Percentiles rank a stretch among this genome's conserved stretches.
Conservation (phyloP, 139 green algal genomes). For the Micractinium sp. region DNA sequence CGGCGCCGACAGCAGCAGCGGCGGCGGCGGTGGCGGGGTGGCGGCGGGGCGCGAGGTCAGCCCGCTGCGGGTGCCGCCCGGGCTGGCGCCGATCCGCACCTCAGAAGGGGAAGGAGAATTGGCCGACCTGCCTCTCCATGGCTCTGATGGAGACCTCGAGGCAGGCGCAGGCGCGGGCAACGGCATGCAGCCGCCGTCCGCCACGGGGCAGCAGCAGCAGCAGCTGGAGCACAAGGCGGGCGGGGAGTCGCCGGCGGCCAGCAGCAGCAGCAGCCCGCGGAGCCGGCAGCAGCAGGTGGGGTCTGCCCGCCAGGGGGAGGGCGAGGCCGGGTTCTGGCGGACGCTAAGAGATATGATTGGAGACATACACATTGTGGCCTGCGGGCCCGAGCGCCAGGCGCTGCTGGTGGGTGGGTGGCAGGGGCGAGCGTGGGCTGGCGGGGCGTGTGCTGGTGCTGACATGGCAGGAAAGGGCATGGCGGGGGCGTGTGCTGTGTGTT, state of each 20-base stretch:
- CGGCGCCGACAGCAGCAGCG: neutral
- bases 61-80: neutral
- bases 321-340: conserved; percentile 43
- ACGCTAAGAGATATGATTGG: conserved; percentile 60
- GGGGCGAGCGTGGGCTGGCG: neutral
- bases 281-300: neutral
- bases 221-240: neutral
- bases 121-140: no score
- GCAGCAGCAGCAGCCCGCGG: neutral
- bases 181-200: neutral
- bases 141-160: no score
- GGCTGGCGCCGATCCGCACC: conserved; percentile 29
- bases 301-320: neutral
- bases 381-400: conserved; percentile 42
- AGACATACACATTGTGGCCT: conserved; percentile 62
- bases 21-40: neutral
- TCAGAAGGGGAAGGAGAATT: neutral
- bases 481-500: neutral
- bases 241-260: neutral
- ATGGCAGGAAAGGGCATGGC: neutral
- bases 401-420: conserved; percentile 43
- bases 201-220: conserved; percentile 27
- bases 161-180: neutral
- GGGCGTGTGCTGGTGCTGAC: neutral
- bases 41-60: neutral